Evolutionary conservation across 2,329 filamentous ascomycete genomes (phyloP).

Genomic region (Gyromitra esculenta): DNA sequence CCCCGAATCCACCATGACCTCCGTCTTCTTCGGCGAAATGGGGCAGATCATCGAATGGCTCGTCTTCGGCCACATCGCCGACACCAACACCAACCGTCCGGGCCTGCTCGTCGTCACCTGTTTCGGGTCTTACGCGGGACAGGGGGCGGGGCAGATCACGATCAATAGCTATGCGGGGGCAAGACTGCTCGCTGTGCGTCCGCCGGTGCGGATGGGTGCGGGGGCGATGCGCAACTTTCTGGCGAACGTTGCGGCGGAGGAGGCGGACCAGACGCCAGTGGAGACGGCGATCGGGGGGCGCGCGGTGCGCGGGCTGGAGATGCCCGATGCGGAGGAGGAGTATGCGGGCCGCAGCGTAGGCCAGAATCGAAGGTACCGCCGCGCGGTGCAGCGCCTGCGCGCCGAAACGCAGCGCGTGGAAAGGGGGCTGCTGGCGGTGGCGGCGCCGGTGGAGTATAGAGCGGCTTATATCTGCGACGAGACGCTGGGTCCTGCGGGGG

Average conservation of each 20-base stretch:
- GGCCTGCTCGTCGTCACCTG: background rate
- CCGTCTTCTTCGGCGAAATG: conserved; percentile 18
- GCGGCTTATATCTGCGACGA: too few relatives aligned
- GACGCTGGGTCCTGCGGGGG: too few relatives aligned
- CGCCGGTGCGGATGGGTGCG: conserved; percentile 3
- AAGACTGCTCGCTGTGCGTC: background rate
- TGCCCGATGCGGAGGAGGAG: conserved; percentile 12
- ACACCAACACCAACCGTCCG: background rate
- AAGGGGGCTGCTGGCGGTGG: too few relatives aligned
- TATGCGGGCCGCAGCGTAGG: conserved; percentile 1
- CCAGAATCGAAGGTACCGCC: background rate
- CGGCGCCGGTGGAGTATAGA: too few relatives aligned
- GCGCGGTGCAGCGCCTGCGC: conserved; percentile 6
- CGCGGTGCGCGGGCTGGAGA: background rate
- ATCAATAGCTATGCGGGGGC: background rate
- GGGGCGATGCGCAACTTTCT: background rate
- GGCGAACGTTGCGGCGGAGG: background rate
- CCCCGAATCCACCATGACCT: background rate
- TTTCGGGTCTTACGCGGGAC: background rate
- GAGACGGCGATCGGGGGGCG: too few relatives aligned
- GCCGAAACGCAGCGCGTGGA: background rate
- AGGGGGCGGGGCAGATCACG: background rate
- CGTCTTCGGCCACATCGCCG: conserved; percentile 24
- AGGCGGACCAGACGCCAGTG: background rate
- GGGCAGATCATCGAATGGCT: conserved; percentile 38